Base-by-base conservation (phyloP, 768 basidiomycete species). In the Pisolithus tinctorius region DNA sequence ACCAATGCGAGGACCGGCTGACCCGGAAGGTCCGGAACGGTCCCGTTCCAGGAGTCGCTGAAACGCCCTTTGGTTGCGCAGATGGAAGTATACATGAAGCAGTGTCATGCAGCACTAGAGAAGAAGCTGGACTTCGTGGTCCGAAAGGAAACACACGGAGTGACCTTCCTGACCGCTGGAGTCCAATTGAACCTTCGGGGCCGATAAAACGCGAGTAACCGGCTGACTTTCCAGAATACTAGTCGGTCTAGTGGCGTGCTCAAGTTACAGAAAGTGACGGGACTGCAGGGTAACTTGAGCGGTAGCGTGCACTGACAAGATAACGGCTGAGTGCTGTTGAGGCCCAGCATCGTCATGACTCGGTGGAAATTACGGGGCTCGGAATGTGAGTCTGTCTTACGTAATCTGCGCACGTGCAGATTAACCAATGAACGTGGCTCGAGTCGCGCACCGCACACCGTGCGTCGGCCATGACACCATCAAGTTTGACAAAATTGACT, bases 21-120 rank as follows among this genome's bases (percentile, higher is more conserved):
- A 54, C 25, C 36, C 41, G 53, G 63, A 55, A 54, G 67, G 65
- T 38, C 66, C 67, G 47, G 77, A 72, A 55, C 61, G 58, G 59
- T 62, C 63, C 55, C 67, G 72, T 59, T 86, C 81, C 60, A 91
- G 80, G 61, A 86, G 74, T 58, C 82, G 83, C 63, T 85, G 84
- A 67, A 91, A 91, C 47, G 79, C 84, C 67, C 82, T 81, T 68
- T 85, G 80, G 66, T 86, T 80, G 62, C 82, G 76, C 62, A 82
- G 78, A 65, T 74, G 66, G 63, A 87, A 86, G 68, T 81, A 78
- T 53, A 76, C 82, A 86, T 89, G 88, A 71, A 90, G 85, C 71
- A 80, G 75, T 75, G 75, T 88, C 86, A 88, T 88, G 65, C 80
- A 83, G 58, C 52, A 49, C 53, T 52, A 50, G 25, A 11, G 6